phyloP scores from a whole-genome alignment of 495 filamentous ascomycete species.

The Elasticomyces elasticus region DNA sequence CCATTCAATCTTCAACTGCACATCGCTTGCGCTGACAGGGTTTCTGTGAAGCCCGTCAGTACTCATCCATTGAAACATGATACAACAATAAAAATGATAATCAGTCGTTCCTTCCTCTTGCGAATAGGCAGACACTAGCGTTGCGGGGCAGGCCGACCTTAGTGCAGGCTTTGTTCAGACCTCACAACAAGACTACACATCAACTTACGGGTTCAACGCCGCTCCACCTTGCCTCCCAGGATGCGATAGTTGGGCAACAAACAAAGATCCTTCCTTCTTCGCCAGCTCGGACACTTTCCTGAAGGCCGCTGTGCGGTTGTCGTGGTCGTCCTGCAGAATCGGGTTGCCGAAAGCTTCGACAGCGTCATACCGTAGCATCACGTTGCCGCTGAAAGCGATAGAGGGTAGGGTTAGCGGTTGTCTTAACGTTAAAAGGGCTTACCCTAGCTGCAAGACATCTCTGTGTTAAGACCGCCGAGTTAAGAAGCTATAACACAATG shows the following conservation, averaged over 20 bases:
- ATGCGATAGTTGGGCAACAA: constrained; percentile 24
- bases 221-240: constrained; percentile 23
- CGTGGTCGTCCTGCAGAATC: constrained; percentile 19
- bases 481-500: too few species aligned
- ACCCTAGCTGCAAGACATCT: too few species aligned
- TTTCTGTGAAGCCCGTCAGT: too few species aligned
- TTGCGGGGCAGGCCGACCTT: too few species aligned
- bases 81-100: too few species aligned
- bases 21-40: constrained; percentile 23
- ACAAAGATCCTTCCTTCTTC: constrained; percentile 18
- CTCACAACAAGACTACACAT: neutral
- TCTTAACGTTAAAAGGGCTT: too few species aligned
- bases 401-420: too few species aligned
- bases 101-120: neutral
- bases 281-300: constrained; percentile 8
- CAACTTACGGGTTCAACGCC: constrained; percentile 19
- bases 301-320: constrained; percentile 18
- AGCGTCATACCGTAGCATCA: too few species aligned
- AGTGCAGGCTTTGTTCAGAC: neutral
- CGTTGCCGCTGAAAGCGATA: too few species aligned
- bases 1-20: constrained; percentile 23
- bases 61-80: too few species aligned
- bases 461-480: too few species aligned
- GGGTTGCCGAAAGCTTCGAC: constrained; percentile 24
- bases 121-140: neutral